Evolutionary conservation across 345 rosid genomes (phyloP).

Genomic region (Isatis tinctoria): DNA sequence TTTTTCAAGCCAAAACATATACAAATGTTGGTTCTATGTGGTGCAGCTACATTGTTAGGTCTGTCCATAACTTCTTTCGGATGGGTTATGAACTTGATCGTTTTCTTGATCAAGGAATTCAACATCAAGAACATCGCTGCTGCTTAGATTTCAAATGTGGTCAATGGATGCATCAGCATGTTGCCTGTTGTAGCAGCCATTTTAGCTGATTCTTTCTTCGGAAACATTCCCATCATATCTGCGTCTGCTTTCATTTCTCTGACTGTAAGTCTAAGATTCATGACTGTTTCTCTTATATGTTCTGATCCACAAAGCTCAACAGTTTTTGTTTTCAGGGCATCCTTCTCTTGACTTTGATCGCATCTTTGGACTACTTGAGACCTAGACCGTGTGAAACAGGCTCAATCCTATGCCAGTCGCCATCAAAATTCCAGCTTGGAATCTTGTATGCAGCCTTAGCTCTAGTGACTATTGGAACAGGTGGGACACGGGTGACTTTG

Average conservation of each 20-base stretch:
- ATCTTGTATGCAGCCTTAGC: slow-evolving; percentile 38
- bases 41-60: slow-evolving; percentile 38
- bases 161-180: slow-evolving; percentile 28
- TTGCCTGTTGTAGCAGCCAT: slow-evolving; percentile 41
- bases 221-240: slow-evolving; percentile 29
- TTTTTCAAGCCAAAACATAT: not conserved
- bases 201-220: slow-evolving; percentile 44
- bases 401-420: slow-evolving; percentile 26
- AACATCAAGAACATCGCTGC: slow-evolving; percentile 40
- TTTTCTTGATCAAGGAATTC: slow-evolving; percentile 36
- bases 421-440: slow-evolving; percentile 33
- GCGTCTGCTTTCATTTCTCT: slow-evolving; percentile 35
- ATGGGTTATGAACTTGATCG: slow-evolving; percentile 40
- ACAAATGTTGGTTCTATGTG: no score
- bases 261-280: slow-evolving; percentile 24
- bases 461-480: not conserved
- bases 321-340: slow-evolving; percentile 34
- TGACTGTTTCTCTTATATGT: not conserved
- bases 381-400: slow-evolving; percentile 32
- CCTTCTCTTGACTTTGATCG: slow-evolving; percentile 32
- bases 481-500: not conserved
- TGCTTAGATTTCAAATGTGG: slow-evolving; percentile 34
- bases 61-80: slow-evolving; percentile 36
- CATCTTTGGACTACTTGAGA: slow-evolving; percentile 30
- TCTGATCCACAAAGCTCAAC: not conserved